Evolutionary conservation across 1,139 yeast species (phyloP).

Genomic region (Lodderomyces margitis): DNA sequence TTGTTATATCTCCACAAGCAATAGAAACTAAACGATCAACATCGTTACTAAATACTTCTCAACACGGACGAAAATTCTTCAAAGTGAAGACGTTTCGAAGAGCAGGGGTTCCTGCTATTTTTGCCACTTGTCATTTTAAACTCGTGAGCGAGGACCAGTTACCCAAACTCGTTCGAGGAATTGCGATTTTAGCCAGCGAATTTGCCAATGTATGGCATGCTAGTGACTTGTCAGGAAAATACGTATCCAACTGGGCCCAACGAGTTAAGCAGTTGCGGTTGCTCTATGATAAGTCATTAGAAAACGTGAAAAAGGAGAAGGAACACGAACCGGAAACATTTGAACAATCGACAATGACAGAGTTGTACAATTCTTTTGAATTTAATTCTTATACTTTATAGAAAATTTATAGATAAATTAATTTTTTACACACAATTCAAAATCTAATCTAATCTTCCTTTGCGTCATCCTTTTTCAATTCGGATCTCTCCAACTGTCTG

Average conservation of each 20-base stretch:
- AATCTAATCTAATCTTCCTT: neutral
- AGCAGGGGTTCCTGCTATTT: slow-evolving; percentile 71
- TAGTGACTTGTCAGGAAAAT: slow-evolving; percentile 39
- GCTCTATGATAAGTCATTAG: slow-evolving; percentile 44
- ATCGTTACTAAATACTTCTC: neutral
- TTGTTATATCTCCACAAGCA: slow-evolving; percentile 71
- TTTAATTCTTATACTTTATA: slow-evolving; percentile 42
- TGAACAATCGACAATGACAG: slow-evolving; percentile 17
- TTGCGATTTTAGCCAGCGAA: slow-evolving; percentile 64
- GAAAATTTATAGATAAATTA: neutral
- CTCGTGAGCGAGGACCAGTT: slow-evolving; percentile 59
- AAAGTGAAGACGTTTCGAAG: slow-evolving; percentile 64
- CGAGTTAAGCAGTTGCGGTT: slow-evolving; percentile 56
- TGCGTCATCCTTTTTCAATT: slow-evolving; percentile 3
- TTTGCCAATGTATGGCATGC: slow-evolving; percentile 74
- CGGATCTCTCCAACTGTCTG: slow-evolving; percentile 34
- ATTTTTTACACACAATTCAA: neutral
- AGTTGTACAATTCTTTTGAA: slow-evolving; percentile 38
- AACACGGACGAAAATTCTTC: slow-evolving; percentile 30
- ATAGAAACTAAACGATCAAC: slow-evolving; percentile 11
- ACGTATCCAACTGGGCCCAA: slow-evolving; percentile 64
- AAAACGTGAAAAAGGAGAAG: slow-evolving; percentile 25
- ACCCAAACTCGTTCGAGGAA: slow-evolving; percentile 62
- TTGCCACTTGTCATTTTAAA: slow-evolving; percentile 75
- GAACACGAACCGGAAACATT: slow-evolving; percentile 21